A percentile compares a stretch with the other conserved stretches of the same genome.
phyloP scores from a whole-genome alignment of 352 stramenopile genomes.

The Nothophytophthora sp. region DNA sequence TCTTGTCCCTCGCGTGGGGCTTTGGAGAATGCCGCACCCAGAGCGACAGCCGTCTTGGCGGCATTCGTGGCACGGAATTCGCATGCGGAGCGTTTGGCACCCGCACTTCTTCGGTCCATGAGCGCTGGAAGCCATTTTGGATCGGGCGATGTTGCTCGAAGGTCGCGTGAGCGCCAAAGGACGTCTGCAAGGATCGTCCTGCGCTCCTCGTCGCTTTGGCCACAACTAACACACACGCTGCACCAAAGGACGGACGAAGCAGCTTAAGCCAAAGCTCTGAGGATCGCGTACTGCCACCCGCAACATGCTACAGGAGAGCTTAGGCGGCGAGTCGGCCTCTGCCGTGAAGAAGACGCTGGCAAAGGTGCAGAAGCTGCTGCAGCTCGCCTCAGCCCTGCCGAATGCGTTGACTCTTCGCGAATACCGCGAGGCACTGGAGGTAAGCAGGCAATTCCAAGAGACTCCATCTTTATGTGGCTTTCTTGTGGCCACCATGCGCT shows the following conservation, averaged over 20 bases:
- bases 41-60: too few relatives aligned
- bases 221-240: too few relatives aligned
- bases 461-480: background rate
- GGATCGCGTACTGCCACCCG: background rate
- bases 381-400: slow-evolving; percentile 49
- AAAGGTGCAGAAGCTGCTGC: slow-evolving; percentile 65
- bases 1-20: too few relatives aligned
- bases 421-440: slow-evolving; percentile 61
- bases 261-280: slow-evolving; percentile 1
- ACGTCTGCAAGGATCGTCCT: too few relatives aligned
- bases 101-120: too few relatives aligned
- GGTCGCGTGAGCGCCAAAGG: too few relatives aligned
- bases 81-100: too few relatives aligned
- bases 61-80: too few relatives aligned
- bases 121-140: too few relatives aligned
- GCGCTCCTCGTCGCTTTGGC: too few relatives aligned
- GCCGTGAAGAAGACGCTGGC: slow-evolving; percentile 49
- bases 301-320: slow-evolving; percentile 51
- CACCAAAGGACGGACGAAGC: slow-evolving; percentile 7
- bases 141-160: too few relatives aligned
- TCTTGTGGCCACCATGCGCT: background rate
- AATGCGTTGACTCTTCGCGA: slow-evolving; percentile 60
- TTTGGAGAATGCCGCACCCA: too few relatives aligned
- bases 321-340: slow-evolving; percentile 40
- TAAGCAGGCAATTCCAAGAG: slow-evolving; percentile 7